A percentile compares a stretch with the other conserved stretches of the same genome.
Conservation (phyloP, 2,329 filamentous ascomycete species). For the Epicoccum nigrum region DNA sequence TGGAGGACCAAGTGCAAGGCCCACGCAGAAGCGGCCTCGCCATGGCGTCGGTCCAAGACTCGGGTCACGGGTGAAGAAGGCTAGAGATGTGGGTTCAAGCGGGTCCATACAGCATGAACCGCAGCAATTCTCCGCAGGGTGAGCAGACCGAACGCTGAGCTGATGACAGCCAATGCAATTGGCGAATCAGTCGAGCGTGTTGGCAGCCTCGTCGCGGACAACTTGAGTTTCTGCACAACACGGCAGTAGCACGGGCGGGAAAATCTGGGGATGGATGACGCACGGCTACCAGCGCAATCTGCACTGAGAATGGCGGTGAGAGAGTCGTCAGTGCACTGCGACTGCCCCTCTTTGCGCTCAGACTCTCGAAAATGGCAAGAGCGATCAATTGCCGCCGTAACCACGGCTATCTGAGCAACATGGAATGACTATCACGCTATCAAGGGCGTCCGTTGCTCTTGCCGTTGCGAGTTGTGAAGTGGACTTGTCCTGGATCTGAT, state of each 20-base stretch:
- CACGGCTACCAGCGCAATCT: conserved; percentile 35
- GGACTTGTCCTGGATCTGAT: conserved; percentile 35
- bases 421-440: not conserved
- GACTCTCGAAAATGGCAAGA: conserved; percentile 13
- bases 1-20: conserved; percentile 28
- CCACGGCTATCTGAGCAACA: conserved; percentile 3
- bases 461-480: conserved; percentile 12
- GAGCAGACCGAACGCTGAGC: conserved; percentile 9
- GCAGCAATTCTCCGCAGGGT: conserved; percentile 16
- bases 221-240: conserved; percentile 20
- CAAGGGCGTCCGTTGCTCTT: not conserved
- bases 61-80: conserved; percentile 30
- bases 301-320: conserved; percentile 31
- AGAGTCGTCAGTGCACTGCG: conserved; percentile 26
- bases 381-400: conserved; percentile 11
- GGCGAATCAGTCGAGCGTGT: conserved; percentile 9
- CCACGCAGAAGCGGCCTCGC: conserved; percentile 32
- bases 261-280: conserved; percentile 35
- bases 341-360: conserved; percentile 26
- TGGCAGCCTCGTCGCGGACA: conserved; percentile 14
- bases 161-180: conserved; percentile 5
- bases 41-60: conserved; percentile 41
- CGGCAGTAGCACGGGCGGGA: conserved; percentile 26
- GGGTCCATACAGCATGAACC: conserved; percentile 17
- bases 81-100: conserved; percentile 13